Evolutionary conservation across 1,139 yeast genomes (phyloP), one percentile per base, ranked within the genome.

Genomic region (Meyerozyma sp.): DNA sequence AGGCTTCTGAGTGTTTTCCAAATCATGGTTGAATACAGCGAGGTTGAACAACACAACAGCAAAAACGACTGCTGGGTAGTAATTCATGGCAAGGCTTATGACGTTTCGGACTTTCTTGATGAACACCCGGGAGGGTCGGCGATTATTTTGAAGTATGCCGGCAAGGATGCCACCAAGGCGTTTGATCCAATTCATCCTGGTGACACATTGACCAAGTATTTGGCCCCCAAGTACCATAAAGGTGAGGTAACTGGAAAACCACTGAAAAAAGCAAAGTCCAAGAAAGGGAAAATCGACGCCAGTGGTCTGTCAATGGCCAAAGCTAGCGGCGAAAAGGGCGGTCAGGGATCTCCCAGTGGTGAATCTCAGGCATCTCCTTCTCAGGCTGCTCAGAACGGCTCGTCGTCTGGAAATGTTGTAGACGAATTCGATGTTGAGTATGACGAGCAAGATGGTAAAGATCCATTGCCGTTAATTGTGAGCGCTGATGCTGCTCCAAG

Each of bases 111-210:
- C 37, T 78, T 78, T 51, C 52, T 78, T 18, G 62, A 61, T 32
- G 71, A 75, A 43, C 82, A 77, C 49, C 82, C 82, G 0, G 82
- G 82, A 11, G 83, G 83, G 3, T 57, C 70, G 1, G 77, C 66
- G 8, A 73, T 78, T 38, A 75, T 78, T 39, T 57, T 77, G 48
- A 73, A 74, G 52, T 75, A 73, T 50, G 82, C 82, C 8, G 83
- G 83, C 1, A 67, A 73, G 46, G 82, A 78, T 52, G 82, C 82
- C n/a, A 76, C 83, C 30, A 76, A 75, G 52, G 81, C 74, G 10
- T 78, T 78, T 57, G 80, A 76, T 48, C 95, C 95, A 8, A 75
- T 91, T 46, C 98, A 91, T 63, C 95, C 96, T 0, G 77, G 84
- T 13, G 93, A 85, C 53, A 84, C 90, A 8, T 68, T 90, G 40